phyloP scores from a whole-genome alignment of 257 asterid genomes.

The Rauvolfia tetraphylla region DNA sequence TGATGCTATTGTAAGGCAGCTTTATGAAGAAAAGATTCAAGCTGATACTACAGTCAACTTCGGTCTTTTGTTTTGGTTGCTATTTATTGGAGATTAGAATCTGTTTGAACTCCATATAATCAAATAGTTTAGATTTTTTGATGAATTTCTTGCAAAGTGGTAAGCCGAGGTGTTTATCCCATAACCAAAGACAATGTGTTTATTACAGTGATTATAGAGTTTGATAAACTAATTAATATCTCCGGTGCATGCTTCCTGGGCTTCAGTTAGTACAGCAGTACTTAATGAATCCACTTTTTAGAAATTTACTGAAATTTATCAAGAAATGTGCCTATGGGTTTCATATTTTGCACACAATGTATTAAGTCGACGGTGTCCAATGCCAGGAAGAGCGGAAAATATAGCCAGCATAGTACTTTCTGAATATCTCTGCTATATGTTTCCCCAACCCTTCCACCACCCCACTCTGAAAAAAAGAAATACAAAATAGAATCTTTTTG shows the following conservation, averaged over 20 bases:
- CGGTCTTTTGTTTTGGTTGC: too few species aligned
- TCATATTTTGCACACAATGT: not conserved
- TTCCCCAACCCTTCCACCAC: too few species aligned
- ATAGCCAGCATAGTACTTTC: too few species aligned
- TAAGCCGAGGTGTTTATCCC: not conserved
- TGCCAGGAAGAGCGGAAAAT: not conserved
- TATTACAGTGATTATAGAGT: not conserved
- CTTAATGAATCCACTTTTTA: not conserved
- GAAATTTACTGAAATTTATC: not conserved
- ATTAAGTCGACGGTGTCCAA: not conserved
- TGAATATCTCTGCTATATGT: too few species aligned
- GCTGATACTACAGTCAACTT: too few species aligned
- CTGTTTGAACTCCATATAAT: not conserved
- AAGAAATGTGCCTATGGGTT: not conserved
- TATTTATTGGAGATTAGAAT: not conserved
- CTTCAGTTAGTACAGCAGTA: too few species aligned
- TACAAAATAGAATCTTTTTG: too few species aligned
- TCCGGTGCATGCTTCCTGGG: too few species aligned
- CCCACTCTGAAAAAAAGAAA: too few species aligned
- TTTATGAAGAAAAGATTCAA: too few species aligned
- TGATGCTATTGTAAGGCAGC: not conserved
- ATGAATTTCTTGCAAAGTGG: not conserved
- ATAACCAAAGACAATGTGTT: not conserved
- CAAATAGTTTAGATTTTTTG: not conserved
- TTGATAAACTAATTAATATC: not conserved